phyloP scores from a whole-genome alignment of 352 stramenopile genomes.

The Globisporangium nodosum region DNA sequence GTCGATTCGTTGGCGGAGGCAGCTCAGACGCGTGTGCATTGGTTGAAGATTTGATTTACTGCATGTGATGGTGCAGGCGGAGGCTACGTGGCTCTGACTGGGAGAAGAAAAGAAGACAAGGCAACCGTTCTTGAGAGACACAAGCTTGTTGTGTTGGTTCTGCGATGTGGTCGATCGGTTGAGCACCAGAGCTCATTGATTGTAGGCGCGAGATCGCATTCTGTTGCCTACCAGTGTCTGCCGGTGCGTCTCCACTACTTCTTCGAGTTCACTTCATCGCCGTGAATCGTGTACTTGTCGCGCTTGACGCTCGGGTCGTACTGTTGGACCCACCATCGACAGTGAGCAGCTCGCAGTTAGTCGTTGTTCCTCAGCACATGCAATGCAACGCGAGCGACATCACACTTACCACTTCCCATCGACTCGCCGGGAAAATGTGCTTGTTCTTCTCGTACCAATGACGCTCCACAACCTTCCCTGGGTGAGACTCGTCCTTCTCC shows the following conservation, averaged over 20 bases:
- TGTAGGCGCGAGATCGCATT: neutral
- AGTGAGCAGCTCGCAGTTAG: neutral
- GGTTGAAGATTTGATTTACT: slow-evolving; percentile 6
- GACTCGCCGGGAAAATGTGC: slow-evolving; percentile 98
- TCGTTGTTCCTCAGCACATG: neutral
- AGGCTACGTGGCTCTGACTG: neutral
- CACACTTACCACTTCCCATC: slow-evolving; percentile 92
- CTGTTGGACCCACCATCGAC: slow-evolving; percentile 15
- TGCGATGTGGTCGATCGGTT: no score
- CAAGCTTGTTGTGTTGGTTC: neutral
- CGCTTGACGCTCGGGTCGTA: slow-evolving; percentile 74
- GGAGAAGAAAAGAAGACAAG: neutral
- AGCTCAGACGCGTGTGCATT: neutral
- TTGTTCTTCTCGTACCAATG: slow-evolving; percentile 99
- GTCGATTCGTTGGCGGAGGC: neutral
- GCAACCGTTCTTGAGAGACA: neutral
- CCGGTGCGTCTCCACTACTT: slow-evolving; percentile 16
- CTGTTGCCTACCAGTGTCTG: neutral
- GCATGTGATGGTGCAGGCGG: slow-evolving; percentile 3
- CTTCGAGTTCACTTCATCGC: slow-evolving; percentile 45
- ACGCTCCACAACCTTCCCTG: slow-evolving; percentile 96
- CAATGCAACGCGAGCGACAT: neutral
- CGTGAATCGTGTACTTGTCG: slow-evolving; percentile 81
- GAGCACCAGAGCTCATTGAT: no score
- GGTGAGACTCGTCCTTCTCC: slow-evolving; percentile 97